Conservation (phyloP, 306 rosid genomes). For the Sesbania bispinosa region DNA sequence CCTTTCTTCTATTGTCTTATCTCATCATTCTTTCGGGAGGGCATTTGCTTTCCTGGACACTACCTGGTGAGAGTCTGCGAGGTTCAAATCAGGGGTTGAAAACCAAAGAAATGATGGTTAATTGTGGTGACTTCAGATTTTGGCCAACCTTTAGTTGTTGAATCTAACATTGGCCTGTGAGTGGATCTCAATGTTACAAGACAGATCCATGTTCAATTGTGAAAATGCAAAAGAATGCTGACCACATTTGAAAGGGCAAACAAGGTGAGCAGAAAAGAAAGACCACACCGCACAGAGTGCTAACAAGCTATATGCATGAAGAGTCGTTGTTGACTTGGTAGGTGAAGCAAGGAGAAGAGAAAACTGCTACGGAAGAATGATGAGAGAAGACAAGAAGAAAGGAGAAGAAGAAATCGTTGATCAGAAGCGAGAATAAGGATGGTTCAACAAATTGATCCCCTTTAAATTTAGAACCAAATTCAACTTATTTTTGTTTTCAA, state of each 20-base stretch:
- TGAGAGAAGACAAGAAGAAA: no score
- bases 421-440: no score
- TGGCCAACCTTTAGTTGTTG: constrained; percentile 34
- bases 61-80: constrained; percentile 63
- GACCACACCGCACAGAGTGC: constrained; percentile 9
- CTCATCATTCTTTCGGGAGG: no score
- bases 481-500: no score
- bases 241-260: constrained; percentile 37
- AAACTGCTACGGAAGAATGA: no score
- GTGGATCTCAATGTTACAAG: constrained; percentile 23
- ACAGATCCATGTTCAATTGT: constrained; percentile 11
- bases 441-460: no score
- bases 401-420: no score
- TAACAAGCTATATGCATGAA: constrained; percentile 8
- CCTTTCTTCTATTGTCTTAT: no score
- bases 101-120: constrained; percentile 9
- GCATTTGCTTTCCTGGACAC: no score
- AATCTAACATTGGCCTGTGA: constrained; percentile 29
- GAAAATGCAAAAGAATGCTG: constrained; percentile 41
- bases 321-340: neutral
- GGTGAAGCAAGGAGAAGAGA: no score
- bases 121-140: constrained; percentile 41
- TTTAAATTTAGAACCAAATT: no score
- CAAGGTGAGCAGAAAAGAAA: constrained; percentile 24
- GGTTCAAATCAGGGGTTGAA: constrained; percentile 69